Percentiles rank a stretch among this genome's conserved stretches.
These are phyloP conservation scores for Glomus cerebriforme DNA, from an alignment of 192 early-diverging fungal species.

Conservation along the genomic window DNA sequence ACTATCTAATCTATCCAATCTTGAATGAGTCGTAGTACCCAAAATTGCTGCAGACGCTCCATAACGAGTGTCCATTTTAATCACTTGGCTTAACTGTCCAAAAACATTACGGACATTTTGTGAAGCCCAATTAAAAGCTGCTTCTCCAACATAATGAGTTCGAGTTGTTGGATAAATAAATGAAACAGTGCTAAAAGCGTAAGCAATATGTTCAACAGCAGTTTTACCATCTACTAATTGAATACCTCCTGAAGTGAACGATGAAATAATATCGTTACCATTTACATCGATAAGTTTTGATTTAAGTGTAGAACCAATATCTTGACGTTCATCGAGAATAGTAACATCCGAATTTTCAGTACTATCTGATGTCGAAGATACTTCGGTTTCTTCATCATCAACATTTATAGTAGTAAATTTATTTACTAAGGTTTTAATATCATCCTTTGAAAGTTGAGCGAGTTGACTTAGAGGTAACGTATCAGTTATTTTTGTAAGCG, in stretches of 20 bases:
- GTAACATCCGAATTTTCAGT: conserved; percentile 17
- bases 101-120: conserved; percentile 67
- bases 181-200: conserved; percentile 75
- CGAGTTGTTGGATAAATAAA: conserved; percentile 81
- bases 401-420: conserved; percentile 43
- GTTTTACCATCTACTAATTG: conserved; percentile 60
- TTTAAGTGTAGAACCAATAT: not conserved
- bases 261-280: not conserved
- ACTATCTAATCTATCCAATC: conserved; percentile 19
- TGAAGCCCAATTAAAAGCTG: conserved; percentile 65
- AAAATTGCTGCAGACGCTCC: conserved; percentile 80
- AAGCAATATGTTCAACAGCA: conserved; percentile 74
- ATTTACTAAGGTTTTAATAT: conserved; percentile 50
- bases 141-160: conserved; percentile 65
- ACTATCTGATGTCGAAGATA: not conserved
- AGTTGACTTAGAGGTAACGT: conserved; percentile 55
- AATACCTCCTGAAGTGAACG: not conserved
- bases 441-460: conserved; percentile 40
- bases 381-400: conserved; percentile 36
- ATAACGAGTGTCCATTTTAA: conserved; percentile 74
- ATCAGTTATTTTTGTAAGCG: conserved; percentile 61
- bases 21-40: conserved; percentile 60
- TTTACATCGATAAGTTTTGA: conserved; percentile 8
- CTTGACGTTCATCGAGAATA: not conserved
- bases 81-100: conserved; percentile 67